Evolutionary conservation across 192 early-diverging fungal species (phyloP), one percentile per base, ranked within the genome.

Genomic region (Coemansia umbellata): DNA sequence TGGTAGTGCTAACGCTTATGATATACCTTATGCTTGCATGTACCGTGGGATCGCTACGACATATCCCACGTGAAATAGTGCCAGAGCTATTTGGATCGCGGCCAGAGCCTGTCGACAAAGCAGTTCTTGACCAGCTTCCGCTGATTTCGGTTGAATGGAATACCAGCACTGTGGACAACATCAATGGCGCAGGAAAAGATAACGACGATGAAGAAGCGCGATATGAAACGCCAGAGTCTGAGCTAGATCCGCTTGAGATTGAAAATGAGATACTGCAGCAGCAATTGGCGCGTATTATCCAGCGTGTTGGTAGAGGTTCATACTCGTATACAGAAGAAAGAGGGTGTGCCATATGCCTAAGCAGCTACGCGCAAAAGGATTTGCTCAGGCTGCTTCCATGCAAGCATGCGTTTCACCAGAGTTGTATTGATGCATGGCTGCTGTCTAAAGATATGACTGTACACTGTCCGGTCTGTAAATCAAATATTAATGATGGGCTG

Each of bases 391-490:
- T 83, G 44, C 74, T 90, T 45, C 80, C 76, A 52, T 92, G 90
- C 59, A 76, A 63, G 14, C 90, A 92, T 54, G 86, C 87, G 49
- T 92, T 92, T 54, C 90, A 92, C 63, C 78, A 78, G 37, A 70
- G 83, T 8, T 92, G 90, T 57, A 85, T 90, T 9, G 83, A 87
- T 53, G 72, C 84, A 36, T 92, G 90, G 90, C 66, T 92, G 47
- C 58, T 87, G 10, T 80, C 82, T 17, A 81, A 85, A 37, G 24
- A 71, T n/a, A 61, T 87, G 40, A 87, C 87, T 44, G 70, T 76
- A 26, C 82, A 78, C 36, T 92, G 90, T 60, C 90, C 90, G 6
- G 68, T 91, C 17, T 92, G 90, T 63, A 86, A 87, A 45, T 73
- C 78, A 18, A 82, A 80, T 17, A 64, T 75, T 14, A 40, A 39